Conservation (phyloP, 106 monocot species). For the Vanilla planifolia region DNA sequence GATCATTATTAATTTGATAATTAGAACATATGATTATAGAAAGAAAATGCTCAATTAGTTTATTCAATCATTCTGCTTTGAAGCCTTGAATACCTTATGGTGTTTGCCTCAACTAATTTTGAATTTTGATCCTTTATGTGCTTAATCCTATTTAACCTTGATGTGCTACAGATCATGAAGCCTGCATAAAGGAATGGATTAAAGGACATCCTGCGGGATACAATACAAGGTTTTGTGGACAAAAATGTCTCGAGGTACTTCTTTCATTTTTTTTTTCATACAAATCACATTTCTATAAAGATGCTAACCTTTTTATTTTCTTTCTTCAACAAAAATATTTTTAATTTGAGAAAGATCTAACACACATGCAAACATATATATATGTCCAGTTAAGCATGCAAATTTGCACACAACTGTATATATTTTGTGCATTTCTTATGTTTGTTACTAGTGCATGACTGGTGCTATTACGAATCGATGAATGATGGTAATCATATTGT, state of each 20-base stretch:
- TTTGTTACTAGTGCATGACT: too few species aligned
- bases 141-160: not conserved
- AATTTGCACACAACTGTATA: not conserved
- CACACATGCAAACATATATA: too few species aligned
- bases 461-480: too few species aligned
- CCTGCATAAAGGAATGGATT: conserved; percentile 40
- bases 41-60: not conserved
- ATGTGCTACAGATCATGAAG: conserved; percentile 52
- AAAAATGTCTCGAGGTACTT: conserved; percentile 61
- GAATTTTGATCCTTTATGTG: not conserved
- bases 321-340: not conserved
- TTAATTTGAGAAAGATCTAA: not conserved
- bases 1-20: too few species aligned
- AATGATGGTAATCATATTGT: too few species aligned
- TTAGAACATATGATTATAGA: too few species aligned
- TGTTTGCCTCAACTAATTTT: not conserved
- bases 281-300: not conserved
- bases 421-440: too few species aligned
- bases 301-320: not conserved
- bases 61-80: not conserved
- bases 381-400: too few species aligned
- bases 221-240: conserved; percentile 68
- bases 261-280: not conserved
- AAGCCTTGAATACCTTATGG: not conserved
- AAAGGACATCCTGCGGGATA: conserved; percentile 11